These are phyloP conservation scores for Capniomyces stellatus DNA, from an alignment of 371 early-diverging fungal species.

Conservation along the genomic window DNA sequence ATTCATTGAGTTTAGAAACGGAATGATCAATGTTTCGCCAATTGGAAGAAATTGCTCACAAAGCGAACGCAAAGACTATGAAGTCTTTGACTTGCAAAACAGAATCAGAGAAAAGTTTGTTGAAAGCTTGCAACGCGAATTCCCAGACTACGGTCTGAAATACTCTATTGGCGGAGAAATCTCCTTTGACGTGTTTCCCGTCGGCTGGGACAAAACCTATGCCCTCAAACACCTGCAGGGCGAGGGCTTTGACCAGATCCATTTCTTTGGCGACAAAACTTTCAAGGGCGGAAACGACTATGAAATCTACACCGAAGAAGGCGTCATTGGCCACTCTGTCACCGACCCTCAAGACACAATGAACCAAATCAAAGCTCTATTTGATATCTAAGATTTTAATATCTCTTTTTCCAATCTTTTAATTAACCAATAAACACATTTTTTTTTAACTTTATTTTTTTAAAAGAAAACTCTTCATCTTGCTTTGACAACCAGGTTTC, in stretches of 20 bases:
- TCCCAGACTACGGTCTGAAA: constrained; percentile 74
- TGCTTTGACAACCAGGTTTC: too few relatives aligned
- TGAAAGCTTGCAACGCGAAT: constrained; percentile 61
- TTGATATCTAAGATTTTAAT: constrained; percentile 20
- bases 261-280: constrained; percentile 99
- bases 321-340: constrained; percentile 80
- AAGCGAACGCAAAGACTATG: constrained; percentile 88
- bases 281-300: constrained; percentile 97
- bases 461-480: too few relatives aligned
- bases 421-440: neutral
- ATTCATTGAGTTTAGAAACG: constrained; percentile 97
- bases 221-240: constrained; percentile 83
- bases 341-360: constrained; percentile 83
- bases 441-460: too few relatives aligned
- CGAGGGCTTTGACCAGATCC: constrained; percentile 79
- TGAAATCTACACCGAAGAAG: constrained; percentile 85
- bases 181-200: constrained; percentile 99
- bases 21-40: constrained; percentile 99
- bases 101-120: constrained; percentile 78
- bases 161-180: constrained; percentile 99
- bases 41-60: constrained; percentile 95
- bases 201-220: constrained; percentile 99
- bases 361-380: constrained; percentile 64
- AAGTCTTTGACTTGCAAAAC: constrained; percentile 74
- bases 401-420: neutral